Evolutionary conservation across 2,329 filamentous ascomycete genomes (phyloP).

Genomic region (Fonsecaea nubica): DNA sequence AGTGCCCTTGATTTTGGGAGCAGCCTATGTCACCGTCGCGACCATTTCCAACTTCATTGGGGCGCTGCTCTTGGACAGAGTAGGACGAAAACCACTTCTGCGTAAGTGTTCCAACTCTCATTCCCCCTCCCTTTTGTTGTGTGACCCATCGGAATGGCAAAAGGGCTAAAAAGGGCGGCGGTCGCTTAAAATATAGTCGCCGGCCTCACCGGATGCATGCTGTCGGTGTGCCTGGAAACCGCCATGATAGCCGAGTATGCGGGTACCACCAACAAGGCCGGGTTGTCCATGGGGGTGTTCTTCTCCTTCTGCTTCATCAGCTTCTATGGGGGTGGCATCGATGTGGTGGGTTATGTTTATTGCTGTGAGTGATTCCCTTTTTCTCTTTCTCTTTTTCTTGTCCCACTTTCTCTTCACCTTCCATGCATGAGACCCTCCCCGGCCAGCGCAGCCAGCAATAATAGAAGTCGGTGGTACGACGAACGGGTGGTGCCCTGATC

Average conservation of each 20-base stretch:
- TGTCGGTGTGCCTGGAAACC: constrained; percentile 34
- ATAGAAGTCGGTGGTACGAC: constrained; percentile 11
- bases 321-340: constrained; percentile 35
- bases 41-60: constrained; percentile 35
- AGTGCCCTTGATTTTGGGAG: constrained; percentile 32
- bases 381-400: neutral
- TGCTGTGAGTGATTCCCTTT: constrained; percentile 26
- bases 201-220: constrained; percentile 33
- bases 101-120: constrained; percentile 32
- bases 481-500: neutral
- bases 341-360: constrained; percentile 36
- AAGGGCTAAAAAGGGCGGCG: neutral
- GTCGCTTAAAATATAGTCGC: constrained; percentile 22
- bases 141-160: constrained; percentile 8
- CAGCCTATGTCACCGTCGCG: constrained; percentile 35
- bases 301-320: constrained; percentile 63
- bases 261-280: constrained; percentile 43
- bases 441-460: neutral
- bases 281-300: constrained; percentile 49
- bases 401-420: neutral
- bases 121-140: neutral
- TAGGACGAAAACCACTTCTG: constrained; percentile 42
- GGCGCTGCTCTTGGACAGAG: constrained; percentile 34
- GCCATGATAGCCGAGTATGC: constrained; percentile 40
- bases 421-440: constrained; percentile 9